A percentile compares a stretch with the other conserved stretches of the same genome.
phyloP scores from a whole-genome alignment of 106 monocot species.

The Dendrobium huoshanense region DNA sequence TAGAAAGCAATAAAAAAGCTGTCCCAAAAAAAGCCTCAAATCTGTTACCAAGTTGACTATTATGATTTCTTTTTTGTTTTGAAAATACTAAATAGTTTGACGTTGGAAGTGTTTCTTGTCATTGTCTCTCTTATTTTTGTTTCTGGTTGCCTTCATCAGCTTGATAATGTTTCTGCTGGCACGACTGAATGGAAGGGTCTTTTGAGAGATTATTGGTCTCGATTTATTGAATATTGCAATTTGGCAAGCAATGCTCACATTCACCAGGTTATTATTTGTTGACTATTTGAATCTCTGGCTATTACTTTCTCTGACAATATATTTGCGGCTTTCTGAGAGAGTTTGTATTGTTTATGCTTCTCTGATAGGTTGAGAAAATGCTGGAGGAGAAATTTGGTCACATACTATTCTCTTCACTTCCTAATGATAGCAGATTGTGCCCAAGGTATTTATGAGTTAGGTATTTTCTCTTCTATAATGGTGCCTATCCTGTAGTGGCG shows the following conservation, averaged over 20 bases:
- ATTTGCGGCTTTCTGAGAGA: not conserved
- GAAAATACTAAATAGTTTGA: not conserved
- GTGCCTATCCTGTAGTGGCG: not conserved
- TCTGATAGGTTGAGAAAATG: constrained; percentile 73
- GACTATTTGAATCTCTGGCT: not conserved
- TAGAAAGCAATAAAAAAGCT: too few relatives aligned
- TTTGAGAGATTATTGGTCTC: constrained; percentile 82
- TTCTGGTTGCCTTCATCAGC: constrained; percentile 30
- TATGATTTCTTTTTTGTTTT: not conserved
- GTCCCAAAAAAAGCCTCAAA: too few relatives aligned
- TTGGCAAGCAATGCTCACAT: constrained; percentile 47
- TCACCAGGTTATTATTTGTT: constrained; percentile 45
- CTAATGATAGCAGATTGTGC: constrained; percentile 50
- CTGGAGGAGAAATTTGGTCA: constrained; percentile 77
- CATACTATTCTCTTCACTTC: constrained; percentile 47
- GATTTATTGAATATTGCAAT: constrained; percentile 75
- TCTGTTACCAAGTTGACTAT: not conserved
- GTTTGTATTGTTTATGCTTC: not conserved
- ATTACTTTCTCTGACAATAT: not conserved
- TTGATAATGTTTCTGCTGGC: constrained; percentile 97
- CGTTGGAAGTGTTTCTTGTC: not conserved
- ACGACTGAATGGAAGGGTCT: constrained; percentile 91
- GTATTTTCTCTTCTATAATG: not conserved
- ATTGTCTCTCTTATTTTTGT: not conserved
- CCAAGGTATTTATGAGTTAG: constrained; percentile 61